Evolutionary conservation across 257 asterid genomes (phyloP), one percentile per base, ranked within the genome.

Genomic region (Gardenia jasminoides): DNA sequence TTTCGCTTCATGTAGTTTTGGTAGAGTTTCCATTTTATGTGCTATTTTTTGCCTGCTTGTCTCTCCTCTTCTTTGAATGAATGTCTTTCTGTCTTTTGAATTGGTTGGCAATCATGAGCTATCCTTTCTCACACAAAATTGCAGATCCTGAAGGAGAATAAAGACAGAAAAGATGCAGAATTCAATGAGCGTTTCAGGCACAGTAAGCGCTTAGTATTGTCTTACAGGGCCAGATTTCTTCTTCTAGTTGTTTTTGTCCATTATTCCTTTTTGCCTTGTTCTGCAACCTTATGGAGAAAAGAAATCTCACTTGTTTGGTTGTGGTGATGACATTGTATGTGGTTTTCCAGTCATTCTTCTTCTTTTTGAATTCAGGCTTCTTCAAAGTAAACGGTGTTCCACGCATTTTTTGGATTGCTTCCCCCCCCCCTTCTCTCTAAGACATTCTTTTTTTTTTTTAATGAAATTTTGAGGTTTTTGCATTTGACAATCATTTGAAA

Each of bases 151-250:
- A 85, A 85, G 92, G 98, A 95, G 88, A 95, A 93, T 54, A 92
- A 95, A 87, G 99, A 95, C 80, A 93, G 90, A 86, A 92, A 91
- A 80, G 98, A 93, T 85, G 96, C 97, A 2, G 98, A 95, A 83
- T 93, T 95, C 86, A 95, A 85, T 67, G 99, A 95, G 86, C 97
- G 99, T 44, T 91, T 95, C 88, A 95, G 91, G 88, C 99, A 95
- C 83, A 88, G 98, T 92, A 86, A 81, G 94, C 76, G 76, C 81
- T 70, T 73, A 17, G n/a, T 1, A 70, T 46, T 62, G 70, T 68
- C 56, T 76, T 64, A 12, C 46, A 59, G 10, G 17, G 20, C 24
- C 44, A 56, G 28, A 56, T 64, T 24, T 17, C 62, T 26, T 64
- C 78, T 16, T 62, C 30, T 76, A 64, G 19, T 76, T 39, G 62